Percentiles rank a stretch among this genome's conserved stretches.
Conservation (phyloP, 2,329 filamentous ascomycete genomes). For the Fusarium sp. region DNA sequence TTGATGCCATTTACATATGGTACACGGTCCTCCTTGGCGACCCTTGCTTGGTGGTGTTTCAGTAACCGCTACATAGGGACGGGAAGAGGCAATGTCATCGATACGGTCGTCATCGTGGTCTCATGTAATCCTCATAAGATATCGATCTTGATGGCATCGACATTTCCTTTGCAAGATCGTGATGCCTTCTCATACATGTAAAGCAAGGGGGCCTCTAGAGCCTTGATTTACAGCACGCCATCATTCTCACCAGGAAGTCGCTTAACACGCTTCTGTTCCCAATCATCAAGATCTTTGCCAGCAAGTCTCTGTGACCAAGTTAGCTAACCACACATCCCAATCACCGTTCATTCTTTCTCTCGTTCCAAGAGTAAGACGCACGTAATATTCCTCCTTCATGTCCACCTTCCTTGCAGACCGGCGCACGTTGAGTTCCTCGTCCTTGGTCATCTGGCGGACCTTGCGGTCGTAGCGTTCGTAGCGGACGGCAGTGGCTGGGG, state of each 20-base stretch:
- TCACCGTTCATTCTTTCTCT: slow-evolving; percentile 15
- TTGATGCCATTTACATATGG: slow-evolving; percentile 30
- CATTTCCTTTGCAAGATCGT: slow-evolving; percentile 6
- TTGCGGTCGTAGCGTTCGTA: slow-evolving; percentile 95
- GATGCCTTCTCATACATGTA: slow-evolving; percentile 20
- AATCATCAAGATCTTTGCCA: slow-evolving; percentile 94
- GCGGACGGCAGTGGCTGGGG: slow-evolving; percentile 90
- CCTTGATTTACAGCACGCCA: slow-evolving; percentile 69
- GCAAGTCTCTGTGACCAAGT: slow-evolving; percentile 51
- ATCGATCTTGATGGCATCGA: slow-evolving; percentile 16
- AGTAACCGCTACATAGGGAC: slow-evolving; percentile 3
- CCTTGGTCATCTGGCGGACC: slow-evolving; percentile 84
- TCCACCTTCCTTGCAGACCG: slow-evolving; percentile 78
- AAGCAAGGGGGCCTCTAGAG: slow-evolving; percentile 28
- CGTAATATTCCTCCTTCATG: slow-evolving; percentile 89
- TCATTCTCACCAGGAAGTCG: slow-evolving; percentile 91
- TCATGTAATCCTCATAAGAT: slow-evolving; percentile 11
- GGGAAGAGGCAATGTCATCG: slow-evolving; percentile 16
- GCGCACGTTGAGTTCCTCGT: slow-evolving; percentile 87
- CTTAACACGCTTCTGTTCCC: slow-evolving; percentile 97
- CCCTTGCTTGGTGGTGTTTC: slow-evolving; percentile 32
- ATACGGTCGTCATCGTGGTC: slow-evolving; percentile 10
- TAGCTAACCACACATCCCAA: slow-evolving; percentile 18
- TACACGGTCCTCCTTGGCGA: slow-evolving; percentile 23
- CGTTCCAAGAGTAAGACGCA: slow-evolving; percentile 60